These are phyloP conservation scores for Ustilago bromivora DNA, from an alignment of 1,284 basidiomycete species.

Conservation along the genomic window DNA sequence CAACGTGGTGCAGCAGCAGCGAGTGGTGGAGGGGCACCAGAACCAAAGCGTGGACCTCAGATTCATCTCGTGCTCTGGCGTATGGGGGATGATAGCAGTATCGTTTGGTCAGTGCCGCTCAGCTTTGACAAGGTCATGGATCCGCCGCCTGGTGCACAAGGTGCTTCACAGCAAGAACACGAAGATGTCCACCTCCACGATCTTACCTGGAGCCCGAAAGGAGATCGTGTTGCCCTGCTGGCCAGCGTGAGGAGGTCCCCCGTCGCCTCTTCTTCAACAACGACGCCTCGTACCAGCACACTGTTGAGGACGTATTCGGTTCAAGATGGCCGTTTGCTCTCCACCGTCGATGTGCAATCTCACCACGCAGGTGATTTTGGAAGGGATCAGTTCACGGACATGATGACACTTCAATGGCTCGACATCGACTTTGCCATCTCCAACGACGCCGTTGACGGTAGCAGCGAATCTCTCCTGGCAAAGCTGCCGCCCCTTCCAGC, in stretches of 20 bases:
- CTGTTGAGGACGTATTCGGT: slow-evolving; percentile 45
- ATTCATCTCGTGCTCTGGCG: slow-evolving; percentile 47
- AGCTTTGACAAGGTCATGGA: slow-evolving; percentile 42
- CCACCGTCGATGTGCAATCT: slow-evolving; percentile 19
- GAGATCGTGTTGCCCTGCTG: slow-evolving; percentile 41
- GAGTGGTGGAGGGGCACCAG: slow-evolving; percentile 17
- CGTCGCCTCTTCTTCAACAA: slow-evolving; percentile 24
- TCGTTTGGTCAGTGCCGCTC: slow-evolving; percentile 39
- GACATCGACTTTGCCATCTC: slow-evolving; percentile 16
- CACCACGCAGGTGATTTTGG: background rate
- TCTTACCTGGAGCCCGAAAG: slow-evolving; percentile 43
- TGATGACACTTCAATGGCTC: slow-evolving; percentile 24
- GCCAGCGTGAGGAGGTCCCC: slow-evolving; percentile 26
- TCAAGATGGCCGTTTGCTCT: slow-evolving; percentile 45
- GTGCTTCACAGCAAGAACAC: slow-evolving; percentile 34
- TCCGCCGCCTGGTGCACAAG: background rate
- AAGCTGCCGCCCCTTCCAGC: slow-evolving; percentile 31
- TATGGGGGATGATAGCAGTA: slow-evolving; percentile 42
- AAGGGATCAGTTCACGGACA: background rate
- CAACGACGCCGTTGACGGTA: slow-evolving; percentile 11
- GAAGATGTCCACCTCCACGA: slow-evolving; percentile 46
- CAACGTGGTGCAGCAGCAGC: slow-evolving; percentile 37
- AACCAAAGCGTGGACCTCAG: slow-evolving; percentile 46
- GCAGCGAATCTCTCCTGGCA: slow-evolving; percentile 22
- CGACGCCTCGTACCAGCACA: slow-evolving; percentile 10